Conservation (phyloP, 2,329 filamentous ascomycete species). For the Aschersonia sp. region DNA sequence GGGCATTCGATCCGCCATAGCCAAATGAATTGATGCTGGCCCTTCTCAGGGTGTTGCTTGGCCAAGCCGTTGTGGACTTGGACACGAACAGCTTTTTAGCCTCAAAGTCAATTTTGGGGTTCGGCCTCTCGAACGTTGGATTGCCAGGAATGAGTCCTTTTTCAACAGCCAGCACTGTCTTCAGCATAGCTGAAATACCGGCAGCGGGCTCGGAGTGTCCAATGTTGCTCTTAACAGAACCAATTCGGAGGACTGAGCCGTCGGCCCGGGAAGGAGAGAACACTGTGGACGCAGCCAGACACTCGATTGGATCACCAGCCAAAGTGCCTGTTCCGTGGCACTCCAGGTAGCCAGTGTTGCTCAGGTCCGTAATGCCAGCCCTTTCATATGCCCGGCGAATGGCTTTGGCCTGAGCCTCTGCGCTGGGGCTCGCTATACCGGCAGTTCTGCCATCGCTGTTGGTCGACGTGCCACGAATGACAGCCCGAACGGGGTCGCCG, state of each 20-base stretch:
- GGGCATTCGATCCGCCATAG: conserved; percentile 4
- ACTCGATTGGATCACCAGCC: conserved; percentile 30
- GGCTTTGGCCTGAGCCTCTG: conserved; percentile 6
- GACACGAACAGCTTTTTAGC: conserved; percentile 6
- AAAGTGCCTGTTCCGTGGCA: conserved; percentile 32
- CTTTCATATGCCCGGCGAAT: neutral
- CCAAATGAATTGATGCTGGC: conserved; percentile 1
- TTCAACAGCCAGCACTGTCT: conserved; percentile 11
- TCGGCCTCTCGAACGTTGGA: neutral
- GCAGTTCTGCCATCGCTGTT: neutral
- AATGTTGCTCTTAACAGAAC: conserved; percentile 2
- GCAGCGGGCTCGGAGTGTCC: conserved; percentile 13
- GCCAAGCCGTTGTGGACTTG: conserved; percentile 6
- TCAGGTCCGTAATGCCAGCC: neutral
- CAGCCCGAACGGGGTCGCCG: conserved; percentile 9
- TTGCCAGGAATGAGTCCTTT: conserved; percentile 9
- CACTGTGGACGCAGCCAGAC: neutral
- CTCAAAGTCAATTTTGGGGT: neutral
- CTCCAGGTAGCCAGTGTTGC: conserved; percentile 13
- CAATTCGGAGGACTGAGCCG: conserved; percentile 1
- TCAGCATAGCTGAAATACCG: conserved; percentile 13
- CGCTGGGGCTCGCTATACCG: conserved; percentile 6
- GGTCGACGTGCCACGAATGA: conserved; percentile 5
- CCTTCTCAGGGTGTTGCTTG: conserved; percentile 1
- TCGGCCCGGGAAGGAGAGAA: neutral